These are phyloP conservation scores for Irpex rosettiformis DNA, from an alignment of 1,284 basidiomycete genomes.

Conservation along the genomic window DNA sequence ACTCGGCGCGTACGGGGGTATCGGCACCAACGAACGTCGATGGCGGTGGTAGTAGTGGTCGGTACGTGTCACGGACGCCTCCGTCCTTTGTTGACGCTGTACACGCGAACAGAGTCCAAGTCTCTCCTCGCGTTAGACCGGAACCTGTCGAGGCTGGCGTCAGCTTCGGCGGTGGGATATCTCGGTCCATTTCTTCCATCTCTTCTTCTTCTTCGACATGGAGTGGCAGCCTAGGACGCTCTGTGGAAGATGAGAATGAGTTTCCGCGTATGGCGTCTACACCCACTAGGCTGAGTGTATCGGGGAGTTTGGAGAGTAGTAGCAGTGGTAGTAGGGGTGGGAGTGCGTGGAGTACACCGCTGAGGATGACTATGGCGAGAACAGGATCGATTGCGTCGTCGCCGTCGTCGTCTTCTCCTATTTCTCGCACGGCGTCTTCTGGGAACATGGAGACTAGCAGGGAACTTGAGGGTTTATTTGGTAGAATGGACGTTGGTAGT, in stretches of 20 bases:
- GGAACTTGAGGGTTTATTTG: conserved; percentile 10
- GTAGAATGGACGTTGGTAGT: neutral
- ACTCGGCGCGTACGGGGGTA: no score
- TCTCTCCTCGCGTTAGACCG: conserved; percentile 32
- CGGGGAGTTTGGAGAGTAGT: conserved; percentile 24
- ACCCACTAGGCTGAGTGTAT: conserved; percentile 14
- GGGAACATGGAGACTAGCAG: neutral
- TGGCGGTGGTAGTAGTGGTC: no score
- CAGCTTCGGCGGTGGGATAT: conserved; percentile 9
- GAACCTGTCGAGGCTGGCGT: conserved; percentile 35
- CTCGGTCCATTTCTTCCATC: conserved; percentile 11
- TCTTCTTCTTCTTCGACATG: conserved; percentile 7
- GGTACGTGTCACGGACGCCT: neutral
- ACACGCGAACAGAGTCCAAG: conserved; percentile 27
- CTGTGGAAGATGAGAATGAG: conserved; percentile 14
- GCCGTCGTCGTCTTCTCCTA: neutral
- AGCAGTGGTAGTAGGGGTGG: conserved; percentile 24
- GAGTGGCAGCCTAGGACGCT: no score
- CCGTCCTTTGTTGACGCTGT: conserved; percentile 14
- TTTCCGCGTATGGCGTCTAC: conserved; percentile 16
- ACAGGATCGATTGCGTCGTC: conserved; percentile 16
- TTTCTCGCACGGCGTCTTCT: neutral
- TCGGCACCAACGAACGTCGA: no score
- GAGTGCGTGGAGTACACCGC: conserved; percentile 32
- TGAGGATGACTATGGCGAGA: conserved; percentile 19